Evolutionary conservation across 1,139 yeast species (phyloP), one percentile per base, ranked within the genome.

Genomic region (Kazachstania sp.): DNA sequence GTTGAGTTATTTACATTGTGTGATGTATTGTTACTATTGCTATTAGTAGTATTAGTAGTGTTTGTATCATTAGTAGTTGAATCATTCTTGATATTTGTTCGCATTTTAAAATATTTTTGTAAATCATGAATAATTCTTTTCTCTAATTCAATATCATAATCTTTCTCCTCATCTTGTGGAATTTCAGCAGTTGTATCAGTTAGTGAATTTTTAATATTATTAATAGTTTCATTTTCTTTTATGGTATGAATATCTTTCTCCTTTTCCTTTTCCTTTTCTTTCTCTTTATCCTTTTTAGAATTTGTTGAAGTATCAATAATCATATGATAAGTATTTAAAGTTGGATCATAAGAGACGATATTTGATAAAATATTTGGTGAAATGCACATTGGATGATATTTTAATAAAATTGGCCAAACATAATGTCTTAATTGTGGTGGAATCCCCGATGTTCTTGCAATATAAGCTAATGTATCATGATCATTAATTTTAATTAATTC

Each of bases 341-440:
- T 47, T 6, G 50, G 39, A 43, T 59, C 64, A 60, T 62, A 60
- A 12, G 52, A 47, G 8, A 61, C 51, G 6, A 63, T 58, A 45
- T 82, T 86, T 1, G 87, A 83, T 52, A 77, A 75, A 39, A 84
- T 72, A 53, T 77, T 83, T 0, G 95, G 96, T 46, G 80, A 73
- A 39, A 79, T 67, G 15, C 87, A 95, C 70, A 82, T 85, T 0
- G 97, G 96, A 64, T 90, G 97, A 56, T 80, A 79, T 55, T 81
- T 81, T 51, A 90, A 67, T 45, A 90, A 65, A 8, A 86, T 69
- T 2, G 97, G 96, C 97, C 97, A 90, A 11, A 86, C 83, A 51
- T 77, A 73, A 55, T 78, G 81, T 51, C 97, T 73, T 47, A 87
- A 71, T 51, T 81, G 77, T 0, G 95, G 95, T 1, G 97, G 97